Base-by-base conservation (phyloP, 208 protist species). In the Angomonas ambiguus region DNA sequence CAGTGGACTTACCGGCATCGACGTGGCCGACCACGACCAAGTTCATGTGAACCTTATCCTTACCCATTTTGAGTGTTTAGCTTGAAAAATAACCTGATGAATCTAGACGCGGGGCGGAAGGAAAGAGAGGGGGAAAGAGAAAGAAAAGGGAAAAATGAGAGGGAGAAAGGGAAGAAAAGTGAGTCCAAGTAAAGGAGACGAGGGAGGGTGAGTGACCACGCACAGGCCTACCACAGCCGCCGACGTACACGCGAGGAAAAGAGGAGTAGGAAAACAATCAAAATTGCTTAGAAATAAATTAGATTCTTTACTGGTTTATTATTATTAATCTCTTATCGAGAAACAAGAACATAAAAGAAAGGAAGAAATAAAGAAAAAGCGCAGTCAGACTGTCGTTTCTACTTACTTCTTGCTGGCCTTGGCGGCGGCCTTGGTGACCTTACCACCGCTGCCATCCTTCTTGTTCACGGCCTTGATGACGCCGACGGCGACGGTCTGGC, bases 401-500 rank as follows among this genome's bases (percentile, higher is more conserved):
- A 53, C 51, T 83, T 78, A 45, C 38, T 45, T 45, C 38, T 45
- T 45, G 38, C 11, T 16, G 38, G 38, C 38, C 79, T 91, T 91
- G 27, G 59, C 66, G 32, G 85, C 85, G 56, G 85, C 75, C 74
- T 91, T 91, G 65, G 85, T 91, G 22, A 91, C 85, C 80, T 91
- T 91, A 48, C 85, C 85, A 65, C 62, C 74, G 70, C 75, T 71
- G 48, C 63, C 67, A 24, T 88, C 84, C 79, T 88, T 91, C 79
- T 91, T 91, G 13, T 41, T 85, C 67, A 83, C 76, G 1, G 41
- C 62, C 82, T 97, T 98, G 92, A 99, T 96, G 78, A 98, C 86
- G 76, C 97, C 97, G 70, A 98, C 96, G 58, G 95, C 97, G 27
- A 98, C 95, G 28, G 96, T 98, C 77, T 95, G 87, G 59, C 83